These are phyloP conservation scores for Penicillium paxilli DNA, from an alignment of 495 filamentous ascomycete species.

Conservation along the genomic window DNA sequence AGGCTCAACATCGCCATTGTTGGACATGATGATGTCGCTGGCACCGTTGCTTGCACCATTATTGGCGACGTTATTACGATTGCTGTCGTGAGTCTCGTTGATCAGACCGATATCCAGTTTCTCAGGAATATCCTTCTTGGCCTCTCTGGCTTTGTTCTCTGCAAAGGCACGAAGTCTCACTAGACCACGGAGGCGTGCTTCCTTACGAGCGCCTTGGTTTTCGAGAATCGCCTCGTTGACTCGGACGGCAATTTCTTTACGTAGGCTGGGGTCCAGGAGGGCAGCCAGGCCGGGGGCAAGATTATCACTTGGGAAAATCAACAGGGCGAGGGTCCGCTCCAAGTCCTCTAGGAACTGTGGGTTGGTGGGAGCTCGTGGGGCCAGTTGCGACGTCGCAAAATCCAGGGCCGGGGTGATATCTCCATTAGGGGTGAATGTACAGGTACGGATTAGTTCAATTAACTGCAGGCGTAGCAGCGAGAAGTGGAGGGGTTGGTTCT, in stretches of 20 bases:
- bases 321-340: constrained; percentile 87
- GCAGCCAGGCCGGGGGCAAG: constrained; percentile 73
- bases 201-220: constrained; percentile 66
- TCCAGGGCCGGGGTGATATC: constrained; percentile 81
- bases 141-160: constrained; percentile 71
- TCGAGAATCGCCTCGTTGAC: constrained; percentile 88
- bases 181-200: constrained; percentile 77
- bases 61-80: constrained; percentile 28
- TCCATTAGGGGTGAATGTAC: constrained; percentile 59
- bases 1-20: constrained; percentile 53
- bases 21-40: constrained; percentile 45
- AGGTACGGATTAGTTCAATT: constrained; percentile 85
- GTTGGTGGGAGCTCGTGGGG: constrained; percentile 81
- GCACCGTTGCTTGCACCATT: constrained; percentile 25
- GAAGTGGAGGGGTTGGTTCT: constrained; percentile 83
- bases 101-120: constrained; percentile 70
- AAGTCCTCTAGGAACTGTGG: constrained; percentile 81
- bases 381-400: constrained; percentile 85
- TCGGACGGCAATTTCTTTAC: constrained; percentile 72
- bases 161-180: constrained; percentile 83
- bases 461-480: constrained; percentile 86
- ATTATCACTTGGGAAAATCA: constrained; percentile 80
- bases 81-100: constrained; percentile 36
- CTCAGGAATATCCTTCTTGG: constrained; percentile 73
- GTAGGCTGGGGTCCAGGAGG: constrained; percentile 77